A percentile compares a stretch with the other conserved stretches of the same genome.
phyloP scores from a whole-genome alignment of 2,329 filamentous ascomycete species.

The Penicillium sp. region DNA sequence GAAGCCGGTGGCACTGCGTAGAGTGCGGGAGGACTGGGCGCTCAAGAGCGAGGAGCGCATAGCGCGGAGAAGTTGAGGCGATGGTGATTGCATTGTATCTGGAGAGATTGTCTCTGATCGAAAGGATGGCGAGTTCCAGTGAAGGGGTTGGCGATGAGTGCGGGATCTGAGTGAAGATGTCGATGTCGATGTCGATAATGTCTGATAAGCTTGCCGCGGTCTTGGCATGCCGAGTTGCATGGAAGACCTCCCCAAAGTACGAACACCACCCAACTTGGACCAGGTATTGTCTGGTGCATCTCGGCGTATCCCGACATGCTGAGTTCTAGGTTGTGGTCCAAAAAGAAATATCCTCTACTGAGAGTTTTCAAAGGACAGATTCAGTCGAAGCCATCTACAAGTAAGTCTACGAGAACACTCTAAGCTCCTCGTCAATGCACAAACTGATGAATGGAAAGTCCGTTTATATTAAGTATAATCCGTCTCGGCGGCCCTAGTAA shows the following conservation, averaged over 20 bases:
- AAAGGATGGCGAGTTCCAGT: not conserved
- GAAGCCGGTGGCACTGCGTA: slow-evolving; percentile 20
- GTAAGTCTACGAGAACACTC: not conserved
- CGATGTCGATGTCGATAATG: not conserved
- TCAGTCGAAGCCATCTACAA: not conserved
- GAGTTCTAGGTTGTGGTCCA: too few relatives aligned
- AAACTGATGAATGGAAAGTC: slow-evolving; percentile 14
- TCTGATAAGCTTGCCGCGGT: slow-evolving; percentile 3
- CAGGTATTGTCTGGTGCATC: not conserved
- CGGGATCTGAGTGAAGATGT: slow-evolving; percentile 6
- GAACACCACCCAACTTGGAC: not conserved
- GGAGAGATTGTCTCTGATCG: not conserved
- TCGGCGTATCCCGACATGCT: not conserved
- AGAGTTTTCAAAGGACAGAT: not conserved
- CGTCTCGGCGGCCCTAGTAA: slow-evolving; percentile 24
- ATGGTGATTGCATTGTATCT: slow-evolving; percentile 44
- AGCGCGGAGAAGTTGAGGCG: slow-evolving; percentile 47
- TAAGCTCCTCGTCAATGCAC: not conserved
- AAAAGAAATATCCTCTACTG: not conserved
- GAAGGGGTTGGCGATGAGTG: not conserved
- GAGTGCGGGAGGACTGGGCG: slow-evolving; percentile 17
- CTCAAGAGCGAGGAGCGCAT: slow-evolving; percentile 42
- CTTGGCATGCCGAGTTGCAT: slow-evolving; percentile 7
- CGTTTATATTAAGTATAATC: slow-evolving; percentile 29
- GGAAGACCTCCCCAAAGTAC: not conserved